Conservation (phyloP, 768 basidiomycete species). For the Amanita polypyramis region DNA sequence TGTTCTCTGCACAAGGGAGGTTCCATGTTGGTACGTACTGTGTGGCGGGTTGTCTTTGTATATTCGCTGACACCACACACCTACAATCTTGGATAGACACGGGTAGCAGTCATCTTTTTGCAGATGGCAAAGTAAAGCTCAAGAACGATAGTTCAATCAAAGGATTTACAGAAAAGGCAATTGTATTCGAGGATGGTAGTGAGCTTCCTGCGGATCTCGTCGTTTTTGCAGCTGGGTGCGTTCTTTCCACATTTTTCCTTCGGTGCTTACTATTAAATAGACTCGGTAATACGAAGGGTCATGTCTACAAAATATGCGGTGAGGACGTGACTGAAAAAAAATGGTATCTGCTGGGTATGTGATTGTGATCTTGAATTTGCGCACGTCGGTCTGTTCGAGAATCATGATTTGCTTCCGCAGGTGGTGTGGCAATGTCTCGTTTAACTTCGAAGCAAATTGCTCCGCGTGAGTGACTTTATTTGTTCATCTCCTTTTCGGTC, state of each 20-base stretch:
- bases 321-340: conserved; percentile 30
- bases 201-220: conserved; percentile 36
- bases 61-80: background rate
- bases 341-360: conserved; percentile 50
- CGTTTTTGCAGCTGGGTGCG: conserved; percentile 37
- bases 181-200: conserved; percentile 36
- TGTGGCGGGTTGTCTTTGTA: background rate
- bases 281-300: conserved; percentile 28
- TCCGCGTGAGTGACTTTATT: conserved; percentile 35
- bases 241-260: background rate
- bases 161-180: conserved; percentile 27
- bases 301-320: conserved; percentile 31
- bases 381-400: background rate
- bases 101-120: conserved; percentile 44
- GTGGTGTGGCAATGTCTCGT: conserved; percentile 44
- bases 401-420: conserved; percentile 17
- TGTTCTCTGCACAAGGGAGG: conserved; percentile 23
- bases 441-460: conserved; percentile 56
- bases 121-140: conserved; percentile 57
- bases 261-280: conserved; percentile 16
- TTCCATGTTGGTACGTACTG: conserved; percentile 26
- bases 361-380: background rate
- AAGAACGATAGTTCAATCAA: conserved; percentile 42
- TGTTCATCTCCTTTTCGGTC: background rate
- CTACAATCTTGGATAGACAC: conserved; percentile 25